Conservation (phyloP, 2,329 filamentous ascomycete genomes). For the Penicillium decumbens region DNA sequence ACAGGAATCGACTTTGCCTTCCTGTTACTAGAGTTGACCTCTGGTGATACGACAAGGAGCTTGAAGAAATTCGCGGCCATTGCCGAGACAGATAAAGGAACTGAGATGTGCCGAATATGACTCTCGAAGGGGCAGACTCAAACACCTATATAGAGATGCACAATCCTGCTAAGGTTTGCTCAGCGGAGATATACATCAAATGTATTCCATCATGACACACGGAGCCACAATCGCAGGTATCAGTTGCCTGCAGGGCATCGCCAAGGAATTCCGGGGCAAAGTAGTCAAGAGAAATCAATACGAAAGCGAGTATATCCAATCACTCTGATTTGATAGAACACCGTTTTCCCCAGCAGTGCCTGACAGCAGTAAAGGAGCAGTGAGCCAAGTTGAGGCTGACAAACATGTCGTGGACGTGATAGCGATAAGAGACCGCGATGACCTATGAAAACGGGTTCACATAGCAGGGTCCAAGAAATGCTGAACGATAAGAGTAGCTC, state of each 20-base stretch:
- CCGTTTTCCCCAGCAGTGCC: background rate
- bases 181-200: background rate
- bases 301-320: conserved; percentile 10
- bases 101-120: background rate
- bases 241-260: background rate
- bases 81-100: background rate
- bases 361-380: background rate
- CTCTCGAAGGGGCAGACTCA: background rate
- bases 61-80: conserved; percentile 27
- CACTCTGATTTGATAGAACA: conserved; percentile 15
- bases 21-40: conserved; percentile 75
- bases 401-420: background rate
- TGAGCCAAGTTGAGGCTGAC: background rate
- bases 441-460: conserved; percentile 4
- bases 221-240: conserved; percentile 7
- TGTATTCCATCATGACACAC: conserved; percentile 10
- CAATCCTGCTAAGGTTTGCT: background rate
- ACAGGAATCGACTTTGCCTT: conserved; percentile 77
- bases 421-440: conserved; percentile 13
- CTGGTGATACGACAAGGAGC: conserved; percentile 50
- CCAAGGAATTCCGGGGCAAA: background rate
- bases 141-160: conserved; percentile 12
- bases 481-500: conserved; percentile 4
- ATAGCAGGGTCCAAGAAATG: background rate
- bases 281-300: conserved; percentile 1